These are phyloP conservation scores for Tephrocybe sp. DNA, from an alignment of 768 basidiomycete genomes.

Conservation along the genomic window DNA sequence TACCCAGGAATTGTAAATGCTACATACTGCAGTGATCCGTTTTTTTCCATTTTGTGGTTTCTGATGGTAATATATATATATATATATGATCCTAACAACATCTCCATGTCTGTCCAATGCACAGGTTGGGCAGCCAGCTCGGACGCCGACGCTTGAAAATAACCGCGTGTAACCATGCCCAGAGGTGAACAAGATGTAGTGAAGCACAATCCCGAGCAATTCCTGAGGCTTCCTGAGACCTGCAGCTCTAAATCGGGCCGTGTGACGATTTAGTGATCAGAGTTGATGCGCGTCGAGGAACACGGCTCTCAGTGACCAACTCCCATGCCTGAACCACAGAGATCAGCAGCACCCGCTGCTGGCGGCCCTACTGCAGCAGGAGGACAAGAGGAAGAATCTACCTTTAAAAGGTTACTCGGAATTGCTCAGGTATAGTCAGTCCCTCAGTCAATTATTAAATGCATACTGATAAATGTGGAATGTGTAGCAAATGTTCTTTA, in stretches of 20 bases:
- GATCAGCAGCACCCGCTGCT: conserved; percentile 15
- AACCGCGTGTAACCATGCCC: too few relatives aligned
- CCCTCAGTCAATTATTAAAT: neutral
- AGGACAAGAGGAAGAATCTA: conserved; percentile 17
- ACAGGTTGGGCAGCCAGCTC: too few relatives aligned
- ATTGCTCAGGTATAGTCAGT: conserved; percentile 25
- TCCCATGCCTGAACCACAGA: conserved; percentile 19
- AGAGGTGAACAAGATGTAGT: too few relatives aligned
- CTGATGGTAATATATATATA: too few relatives aligned
- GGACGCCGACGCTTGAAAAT: too few relatives aligned
- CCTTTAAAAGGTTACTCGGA: conserved; percentile 16
- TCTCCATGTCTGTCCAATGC: too few relatives aligned
- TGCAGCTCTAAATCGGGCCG: neutral
- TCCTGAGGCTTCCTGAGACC: neutral
- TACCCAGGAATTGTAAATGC: too few relatives aligned
- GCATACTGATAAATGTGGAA: conserved; percentile 1
- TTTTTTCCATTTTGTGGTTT: too few relatives aligned
- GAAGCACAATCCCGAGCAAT: too few relatives aligned
- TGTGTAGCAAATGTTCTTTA: conserved; percentile 63
- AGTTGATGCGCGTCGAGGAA: neutral
- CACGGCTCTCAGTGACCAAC: conserved; percentile 1
- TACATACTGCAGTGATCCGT: too few relatives aligned
- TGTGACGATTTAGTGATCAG: conserved; percentile 16
- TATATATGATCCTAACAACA: neutral
- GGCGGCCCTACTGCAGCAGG: conserved; percentile 7